Conservation (phyloP, 2,329 filamentous ascomycete genomes). For the Alternaria atra region DNA sequence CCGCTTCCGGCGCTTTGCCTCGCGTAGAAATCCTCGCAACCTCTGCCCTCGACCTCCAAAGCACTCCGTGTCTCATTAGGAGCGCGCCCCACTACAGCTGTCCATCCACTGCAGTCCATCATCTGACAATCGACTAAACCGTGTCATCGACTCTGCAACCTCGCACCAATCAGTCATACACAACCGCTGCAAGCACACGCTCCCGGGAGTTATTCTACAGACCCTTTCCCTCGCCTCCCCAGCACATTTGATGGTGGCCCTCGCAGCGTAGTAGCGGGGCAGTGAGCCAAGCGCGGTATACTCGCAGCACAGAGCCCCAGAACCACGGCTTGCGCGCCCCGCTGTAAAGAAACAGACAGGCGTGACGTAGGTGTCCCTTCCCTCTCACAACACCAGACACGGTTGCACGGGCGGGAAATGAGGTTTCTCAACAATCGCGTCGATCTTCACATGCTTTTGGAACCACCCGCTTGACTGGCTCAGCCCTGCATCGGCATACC, state of each 20-base stretch:
- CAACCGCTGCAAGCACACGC: neutral
- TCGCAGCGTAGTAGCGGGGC: constrained; percentile 28
- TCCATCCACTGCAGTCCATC: constrained; percentile 10
- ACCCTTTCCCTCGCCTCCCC: neutral
- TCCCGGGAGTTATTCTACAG: neutral
- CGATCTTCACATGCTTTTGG: constrained; percentile 10
- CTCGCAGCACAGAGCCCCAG: constrained; percentile 4
- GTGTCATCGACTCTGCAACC: constrained; percentile 6
- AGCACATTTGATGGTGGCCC: constrained; percentile 19
- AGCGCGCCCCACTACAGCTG: constrained; percentile 15
- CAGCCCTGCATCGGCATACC: constrained; percentile 16
- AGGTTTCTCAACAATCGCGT: constrained; percentile 5
- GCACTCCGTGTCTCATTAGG: constrained; percentile 1
- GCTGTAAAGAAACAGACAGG: constrained; percentile 11
- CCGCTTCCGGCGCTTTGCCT: neutral
- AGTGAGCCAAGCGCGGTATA: constrained; percentile 19
- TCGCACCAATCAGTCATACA: constrained; percentile 12
- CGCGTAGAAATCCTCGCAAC: neutral
- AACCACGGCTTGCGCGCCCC: constrained; percentile 21
- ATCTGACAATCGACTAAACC: constrained; percentile 10
- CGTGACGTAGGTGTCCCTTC: constrained; percentile 18
- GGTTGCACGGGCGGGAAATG: neutral
- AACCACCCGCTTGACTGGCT: constrained; percentile 4
- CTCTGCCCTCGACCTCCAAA: neutral
- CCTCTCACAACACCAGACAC: neutral